Conservation (phyloP, 2,329 filamentous ascomycete species). For the Sclerotinia spermophila region DNA sequence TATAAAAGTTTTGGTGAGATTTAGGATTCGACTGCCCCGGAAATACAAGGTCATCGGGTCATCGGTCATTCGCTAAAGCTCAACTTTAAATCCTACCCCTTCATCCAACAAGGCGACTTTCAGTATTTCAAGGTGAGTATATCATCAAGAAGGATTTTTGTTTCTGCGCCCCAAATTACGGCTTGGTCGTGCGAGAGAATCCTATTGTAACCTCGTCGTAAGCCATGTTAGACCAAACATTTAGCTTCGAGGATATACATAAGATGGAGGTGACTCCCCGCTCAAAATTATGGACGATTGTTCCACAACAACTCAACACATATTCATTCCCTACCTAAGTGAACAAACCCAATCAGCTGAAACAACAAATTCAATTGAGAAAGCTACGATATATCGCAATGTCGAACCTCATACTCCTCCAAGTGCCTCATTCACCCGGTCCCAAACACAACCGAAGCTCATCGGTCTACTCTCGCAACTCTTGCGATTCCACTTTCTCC, state of each 20-base stretch:
- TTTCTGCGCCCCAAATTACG: conserved; percentile 17
- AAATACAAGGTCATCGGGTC: neutral
- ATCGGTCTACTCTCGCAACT: conserved; percentile 12
- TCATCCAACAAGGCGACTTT: neutral
- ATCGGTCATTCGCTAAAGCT: neutral
- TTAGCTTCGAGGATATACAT: conserved; percentile 7
- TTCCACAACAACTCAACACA: neutral
- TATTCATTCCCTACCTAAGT: neutral
- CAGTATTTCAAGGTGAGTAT: neutral
- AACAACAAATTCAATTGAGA: neutral
- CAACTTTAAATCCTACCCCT: conserved; percentile 8
- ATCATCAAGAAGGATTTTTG: neutral
- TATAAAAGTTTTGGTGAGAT: conserved; percentile 4
- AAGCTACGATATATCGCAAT: neutral
- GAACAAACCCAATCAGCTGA: neutral
- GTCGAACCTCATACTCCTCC: neutral
- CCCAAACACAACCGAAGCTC: conserved; percentile 7
- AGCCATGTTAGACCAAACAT: neutral
- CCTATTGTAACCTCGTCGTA: conserved; percentile 9
- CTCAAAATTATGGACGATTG: neutral
- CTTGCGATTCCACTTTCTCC: conserved; percentile 7
- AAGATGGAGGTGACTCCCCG: neutral
- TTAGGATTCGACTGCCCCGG: neutral
- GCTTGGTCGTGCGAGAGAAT: neutral
- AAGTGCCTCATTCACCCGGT: neutral